Evolutionary conservation across 768 basidiomycete genomes (phyloP).

Genomic region (Agaricus bisporus): DNA sequence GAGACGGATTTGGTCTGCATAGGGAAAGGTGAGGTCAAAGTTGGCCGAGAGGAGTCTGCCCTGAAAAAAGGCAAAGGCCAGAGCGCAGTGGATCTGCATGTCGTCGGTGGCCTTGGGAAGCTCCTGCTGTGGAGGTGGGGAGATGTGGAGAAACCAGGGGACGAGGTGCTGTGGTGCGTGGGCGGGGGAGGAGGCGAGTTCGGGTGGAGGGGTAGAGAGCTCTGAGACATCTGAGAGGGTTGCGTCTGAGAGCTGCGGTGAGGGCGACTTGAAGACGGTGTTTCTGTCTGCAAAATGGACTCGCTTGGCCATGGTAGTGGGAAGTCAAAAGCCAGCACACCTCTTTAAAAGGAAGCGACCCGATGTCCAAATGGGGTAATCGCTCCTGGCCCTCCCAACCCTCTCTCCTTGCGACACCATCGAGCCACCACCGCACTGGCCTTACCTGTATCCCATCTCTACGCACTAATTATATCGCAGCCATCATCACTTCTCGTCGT

Average conservation of each 20-base stretch:
- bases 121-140: neutral
- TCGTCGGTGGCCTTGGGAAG: constrained; percentile 13
- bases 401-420: too few relatives aligned
- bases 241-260: constrained; percentile 29
- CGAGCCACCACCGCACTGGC: too few relatives aligned
- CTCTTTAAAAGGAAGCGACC: neutral
- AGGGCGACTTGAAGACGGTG: constrained; percentile 28
- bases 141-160: constrained; percentile 17
- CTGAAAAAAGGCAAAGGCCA: constrained; percentile 30
- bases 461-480: too few relatives aligned
- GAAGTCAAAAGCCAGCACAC: neutral
- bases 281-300: constrained; percentile 36
- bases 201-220: constrained; percentile 31
- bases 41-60: constrained; percentile 20
- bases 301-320: constrained; percentile 27
- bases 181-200: constrained; percentile 26
- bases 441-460: too few relatives aligned
- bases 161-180: constrained; percentile 18
- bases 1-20: constrained; percentile 16
- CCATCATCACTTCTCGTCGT: too few relatives aligned
- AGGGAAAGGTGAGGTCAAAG: constrained; percentile 33
- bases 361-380: constrained; percentile 5
- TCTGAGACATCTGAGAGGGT: constrained; percentile 29
- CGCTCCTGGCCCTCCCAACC: too few relatives aligned
- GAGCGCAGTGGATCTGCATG: constrained; percentile 36